Percentiles rank a stretch among this genome's conserved stretches.
Conservation (phyloP, 352 stramenopile species). For the Globisporangium nagaii region DNA sequence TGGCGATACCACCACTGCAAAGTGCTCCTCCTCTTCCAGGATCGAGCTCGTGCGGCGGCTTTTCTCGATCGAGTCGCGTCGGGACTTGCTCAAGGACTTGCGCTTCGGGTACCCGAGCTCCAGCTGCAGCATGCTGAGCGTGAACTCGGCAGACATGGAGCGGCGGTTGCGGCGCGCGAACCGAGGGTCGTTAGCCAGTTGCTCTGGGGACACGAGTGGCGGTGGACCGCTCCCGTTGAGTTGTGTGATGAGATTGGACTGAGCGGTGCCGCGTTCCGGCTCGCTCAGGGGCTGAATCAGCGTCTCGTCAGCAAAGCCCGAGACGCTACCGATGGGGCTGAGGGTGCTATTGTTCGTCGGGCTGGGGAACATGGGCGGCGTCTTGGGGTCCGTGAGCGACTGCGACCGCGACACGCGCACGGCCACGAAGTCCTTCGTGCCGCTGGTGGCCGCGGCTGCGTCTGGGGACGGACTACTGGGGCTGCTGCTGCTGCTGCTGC, state of each 20-base stretch:
- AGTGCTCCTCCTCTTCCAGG: constrained; percentile 30
- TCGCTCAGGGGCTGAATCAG: background rate
- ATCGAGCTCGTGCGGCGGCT: constrained; percentile 29
- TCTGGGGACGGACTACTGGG: background rate
- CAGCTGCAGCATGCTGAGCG: constrained; percentile 58
- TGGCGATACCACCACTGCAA: too few relatives aligned
- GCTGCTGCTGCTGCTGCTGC: background rate
- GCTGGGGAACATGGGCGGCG: constrained; percentile 21
- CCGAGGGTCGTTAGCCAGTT: constrained; percentile 2
- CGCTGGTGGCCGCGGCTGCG: background rate
- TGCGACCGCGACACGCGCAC: constrained; percentile 32
- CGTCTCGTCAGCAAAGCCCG: background rate
- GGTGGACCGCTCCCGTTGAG: too few relatives aligned
- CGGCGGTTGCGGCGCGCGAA: constrained; percentile 23
- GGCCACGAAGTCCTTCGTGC: constrained; percentile 2
- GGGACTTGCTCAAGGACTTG: constrained; percentile 13
- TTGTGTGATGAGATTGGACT: too few relatives aligned
- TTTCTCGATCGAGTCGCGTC: constrained; percentile 17
- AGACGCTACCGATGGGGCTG: constrained; percentile 1
- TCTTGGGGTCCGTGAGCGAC: constrained; percentile 32
- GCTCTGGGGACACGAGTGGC: background rate
- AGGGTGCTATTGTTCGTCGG: constrained; percentile 19
- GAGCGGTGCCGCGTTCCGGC: background rate
- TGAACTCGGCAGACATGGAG: constrained; percentile 52
- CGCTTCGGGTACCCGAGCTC: constrained; percentile 67